Evolutionary conservation across 371 early-diverging fungal species (phyloP), one percentile per base, ranked within the genome.

Genomic region (Apophysomyces variabilis): DNA sequence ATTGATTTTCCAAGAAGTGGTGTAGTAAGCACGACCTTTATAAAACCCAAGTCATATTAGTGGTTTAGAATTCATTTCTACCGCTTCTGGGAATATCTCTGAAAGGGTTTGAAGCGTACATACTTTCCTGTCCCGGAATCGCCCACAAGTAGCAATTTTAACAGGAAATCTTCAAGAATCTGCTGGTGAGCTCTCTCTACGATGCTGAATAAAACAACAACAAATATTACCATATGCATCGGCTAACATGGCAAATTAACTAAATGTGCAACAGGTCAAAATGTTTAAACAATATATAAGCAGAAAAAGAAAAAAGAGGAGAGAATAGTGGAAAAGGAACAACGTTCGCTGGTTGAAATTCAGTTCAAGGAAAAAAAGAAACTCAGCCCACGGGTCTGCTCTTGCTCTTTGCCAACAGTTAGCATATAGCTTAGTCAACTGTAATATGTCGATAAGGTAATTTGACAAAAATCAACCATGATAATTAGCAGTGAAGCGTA

Each of bases 51-150:
- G 41, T 13, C 50, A 18, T 16, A 43, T 60, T 35, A 38, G 60
- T 50, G 32, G 32, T 50, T 50, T 50, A 0, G 3, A 47, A 18
- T 50, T 50, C 21, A 26, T 21, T 50, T 5, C 47, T 9, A n/a
- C 7, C n/a, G 7, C 18, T 47, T 16, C 16, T 47, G 47, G 11
- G 16, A 7, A 47, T 7, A 18, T 47, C 9, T 50, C 9, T 50
- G 60, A 44, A 38, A 38, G 16, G 16, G 45, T 26, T 26, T 41
- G 36, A 18, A 41, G 38, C 21, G 21, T 50, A 65, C 81, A 69
- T 75, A 88, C 89, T 86, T 87, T 74, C 88, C 88, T 59, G 86
- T 83, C 21, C 88, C 87, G 14, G 88, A 86, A 62, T 86, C 86
- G 72, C 88, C 88, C 35, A 87, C 87, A 39, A 88, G 73, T 21